Percentiles rank a stretch among this genome's conserved stretches.
phyloP scores from a whole-genome alignment of 306 rosid species.

The Astragalus membranaceus region DNA sequence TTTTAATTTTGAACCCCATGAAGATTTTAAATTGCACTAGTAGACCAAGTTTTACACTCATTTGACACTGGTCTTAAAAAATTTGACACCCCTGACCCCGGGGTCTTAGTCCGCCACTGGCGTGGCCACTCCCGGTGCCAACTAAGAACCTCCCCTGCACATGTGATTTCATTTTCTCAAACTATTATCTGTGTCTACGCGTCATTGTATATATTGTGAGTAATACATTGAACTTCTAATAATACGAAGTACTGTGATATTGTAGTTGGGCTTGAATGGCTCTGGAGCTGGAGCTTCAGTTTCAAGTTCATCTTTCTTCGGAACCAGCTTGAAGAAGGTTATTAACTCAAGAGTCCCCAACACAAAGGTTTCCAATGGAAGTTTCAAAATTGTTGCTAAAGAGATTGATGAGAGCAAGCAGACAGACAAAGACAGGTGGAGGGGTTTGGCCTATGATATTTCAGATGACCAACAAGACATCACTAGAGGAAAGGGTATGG shows the following conservation, averaged over 20 bases:
- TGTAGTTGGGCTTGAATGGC: conserved; percentile 64
- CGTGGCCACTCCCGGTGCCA: too few relatives aligned
- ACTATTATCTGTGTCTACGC: too few relatives aligned
- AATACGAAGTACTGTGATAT: neutral
- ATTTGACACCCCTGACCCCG: too few relatives aligned
- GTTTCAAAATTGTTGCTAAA: conserved; percentile 50
- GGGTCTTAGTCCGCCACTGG: too few relatives aligned
- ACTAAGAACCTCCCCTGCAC: too few relatives aligned
- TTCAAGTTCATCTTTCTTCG: conserved; percentile 64
- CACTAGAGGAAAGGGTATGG: conserved; percentile 96
- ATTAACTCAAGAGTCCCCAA: conserved; percentile 37
- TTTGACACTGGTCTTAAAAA: too few relatives aligned
- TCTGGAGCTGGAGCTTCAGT: conserved; percentile 45
- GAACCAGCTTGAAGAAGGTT: conserved; percentile 74
- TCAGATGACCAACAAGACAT: conserved; percentile 98
- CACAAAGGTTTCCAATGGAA: conserved; percentile 42
- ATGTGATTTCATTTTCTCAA: too few relatives aligned
- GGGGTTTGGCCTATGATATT: conserved; percentile 54
- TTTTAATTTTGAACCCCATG: too few relatives aligned
- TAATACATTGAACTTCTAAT: neutral
- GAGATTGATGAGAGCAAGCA: conserved; percentile 43
- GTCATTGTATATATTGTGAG: too few relatives aligned
- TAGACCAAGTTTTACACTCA: too few relatives aligned
- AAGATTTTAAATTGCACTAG: too few relatives aligned
- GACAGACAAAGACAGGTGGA: conserved; percentile 68